phyloP scores from a whole-genome alignment of 2,329 filamentous ascomycete genomes.

The Metarhizium anisopliae region DNA sequence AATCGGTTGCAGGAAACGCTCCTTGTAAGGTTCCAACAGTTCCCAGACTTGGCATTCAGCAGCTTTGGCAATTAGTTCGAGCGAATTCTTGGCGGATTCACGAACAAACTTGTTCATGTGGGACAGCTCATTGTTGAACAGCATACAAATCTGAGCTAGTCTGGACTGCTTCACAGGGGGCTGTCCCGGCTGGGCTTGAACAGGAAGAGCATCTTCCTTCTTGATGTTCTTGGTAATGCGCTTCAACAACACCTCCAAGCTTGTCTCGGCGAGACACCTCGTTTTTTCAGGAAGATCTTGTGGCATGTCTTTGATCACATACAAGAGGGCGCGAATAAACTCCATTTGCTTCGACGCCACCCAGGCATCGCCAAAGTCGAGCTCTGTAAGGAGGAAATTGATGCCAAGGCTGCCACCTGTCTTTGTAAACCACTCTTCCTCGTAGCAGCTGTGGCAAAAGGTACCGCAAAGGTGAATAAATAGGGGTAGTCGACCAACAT shows the following conservation, averaged over 20 bases:
- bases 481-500: conserved; percentile 70
- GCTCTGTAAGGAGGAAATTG: conserved; percentile 72
- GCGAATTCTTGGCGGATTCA: conserved; percentile 71
- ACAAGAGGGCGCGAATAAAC: conserved; percentile 84
- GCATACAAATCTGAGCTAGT: conserved; percentile 68
- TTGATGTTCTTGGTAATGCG: conserved; percentile 71
- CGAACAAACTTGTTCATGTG: conserved; percentile 96
- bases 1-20: conserved; percentile 80
- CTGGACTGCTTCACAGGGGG: conserved; percentile 44
- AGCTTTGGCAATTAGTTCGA: conserved; percentile 73
- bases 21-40: conserved; percentile 81
- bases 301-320: conserved; percentile 97
- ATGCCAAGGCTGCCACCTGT: conserved; percentile 88
- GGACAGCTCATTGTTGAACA: conserved; percentile 79
- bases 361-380: conserved; percentile 80
- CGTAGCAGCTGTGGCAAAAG: conserved; percentile 92
- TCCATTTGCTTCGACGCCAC: conserved; percentile 74
- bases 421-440: conserved; percentile 98
- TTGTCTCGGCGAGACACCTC: conserved; percentile 70
- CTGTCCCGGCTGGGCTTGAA: conserved; percentile 31
- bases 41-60: conserved; percentile 76
- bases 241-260: conserved; percentile 68
- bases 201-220: conserved; percentile 57
- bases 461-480: conserved; percentile 74
- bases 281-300: conserved; percentile 88